Conservation (phyloP, 116 monocot species). For the Trichopus zeylanicus region DNA sequence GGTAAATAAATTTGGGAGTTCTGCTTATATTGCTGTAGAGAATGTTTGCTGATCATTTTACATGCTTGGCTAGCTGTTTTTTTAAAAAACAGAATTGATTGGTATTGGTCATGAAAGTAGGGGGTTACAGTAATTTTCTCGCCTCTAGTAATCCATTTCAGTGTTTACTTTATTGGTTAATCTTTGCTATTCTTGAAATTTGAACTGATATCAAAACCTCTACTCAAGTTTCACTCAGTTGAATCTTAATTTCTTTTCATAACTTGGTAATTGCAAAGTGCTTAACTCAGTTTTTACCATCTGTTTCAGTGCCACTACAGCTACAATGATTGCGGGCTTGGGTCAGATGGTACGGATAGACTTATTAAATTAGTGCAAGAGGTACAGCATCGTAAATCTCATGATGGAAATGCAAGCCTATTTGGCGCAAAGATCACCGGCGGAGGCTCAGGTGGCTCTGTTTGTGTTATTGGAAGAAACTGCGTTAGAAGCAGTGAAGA, state of each 20-base stretch:
- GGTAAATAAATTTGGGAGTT: no score
- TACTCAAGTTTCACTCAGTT: not conserved
- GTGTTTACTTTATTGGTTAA: no score
- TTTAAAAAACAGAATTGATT: no score
- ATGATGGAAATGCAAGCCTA: constrained; percentile 35
- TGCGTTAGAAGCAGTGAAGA: constrained; percentile 70
- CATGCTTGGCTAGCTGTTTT: no score
- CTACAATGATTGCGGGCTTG: constrained; percentile 85
- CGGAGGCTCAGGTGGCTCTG: constrained; percentile 89
- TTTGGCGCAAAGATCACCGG: constrained; percentile 97
- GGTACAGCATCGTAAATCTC: constrained; percentile 66
- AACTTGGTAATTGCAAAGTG: no score
- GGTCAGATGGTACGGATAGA: constrained; percentile 83
- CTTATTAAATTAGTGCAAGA: constrained; percentile 85
- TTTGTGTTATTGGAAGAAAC: constrained; percentile 84
- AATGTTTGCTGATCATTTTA: no score
- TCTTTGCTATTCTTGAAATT: no score
- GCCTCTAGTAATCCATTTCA: no score
- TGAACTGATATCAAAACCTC: no score
- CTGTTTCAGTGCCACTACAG: constrained; percentile 80
- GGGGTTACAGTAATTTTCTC: no score
- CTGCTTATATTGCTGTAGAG: no score
- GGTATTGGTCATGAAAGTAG: no score
- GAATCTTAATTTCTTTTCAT: not conserved
- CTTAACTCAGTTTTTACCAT: not conserved